Percentiles rank a stretch among this genome's conserved stretches.
Conservation (phyloP, 768 basidiomycete genomes). For the Lentinula aciculospora region DNA sequence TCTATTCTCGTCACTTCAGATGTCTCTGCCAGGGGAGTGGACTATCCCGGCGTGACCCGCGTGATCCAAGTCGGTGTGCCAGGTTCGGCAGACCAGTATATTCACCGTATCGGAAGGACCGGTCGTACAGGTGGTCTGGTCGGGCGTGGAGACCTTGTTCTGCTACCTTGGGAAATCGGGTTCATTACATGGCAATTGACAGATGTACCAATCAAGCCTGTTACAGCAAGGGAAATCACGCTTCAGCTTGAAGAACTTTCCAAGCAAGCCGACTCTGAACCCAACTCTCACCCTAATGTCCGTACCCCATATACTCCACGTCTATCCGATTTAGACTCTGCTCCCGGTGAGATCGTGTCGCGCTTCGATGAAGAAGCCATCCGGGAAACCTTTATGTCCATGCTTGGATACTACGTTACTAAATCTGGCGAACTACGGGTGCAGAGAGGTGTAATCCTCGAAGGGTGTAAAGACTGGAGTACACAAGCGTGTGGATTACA, state of each 20-base stretch:
- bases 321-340: slow-evolving; percentile 21
- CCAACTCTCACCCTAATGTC: slow-evolving; percentile 11
- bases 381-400: slow-evolving; percentile 55
- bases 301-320: neutral
- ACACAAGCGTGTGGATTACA: slow-evolving; percentile 47
- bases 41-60: slow-evolving; percentile 84
- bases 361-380: slow-evolving; percentile 46
- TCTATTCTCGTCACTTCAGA: slow-evolving; percentile 80
- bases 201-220: slow-evolving; percentile 62
- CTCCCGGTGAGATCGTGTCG: slow-evolving; percentile 23
- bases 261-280: slow-evolving; percentile 37
- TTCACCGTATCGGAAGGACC: slow-evolving; percentile 84
- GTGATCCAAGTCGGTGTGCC: slow-evolving; percentile 92
- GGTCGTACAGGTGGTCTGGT: slow-evolving; percentile 55
- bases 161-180: slow-evolving; percentile 73
- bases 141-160: slow-evolving; percentile 74
- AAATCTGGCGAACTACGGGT: slow-evolving; percentile 43
- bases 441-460: slow-evolving; percentile 36
- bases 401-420: slow-evolving; percentile 69
- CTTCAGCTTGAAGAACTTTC: slow-evolving; percentile 43
- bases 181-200: slow-evolving; percentile 60
- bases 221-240: slow-evolving; percentile 43
- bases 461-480: slow-evolving; percentile 61
- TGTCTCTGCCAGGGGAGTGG: slow-evolving; percentile 83
- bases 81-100: slow-evolving; percentile 59